A percentile compares a stretch with the other conserved stretches of the same genome.
phyloP scores from a whole-genome alignment of 139 green algal genomes.

The Haematococcus lacustris region DNA sequence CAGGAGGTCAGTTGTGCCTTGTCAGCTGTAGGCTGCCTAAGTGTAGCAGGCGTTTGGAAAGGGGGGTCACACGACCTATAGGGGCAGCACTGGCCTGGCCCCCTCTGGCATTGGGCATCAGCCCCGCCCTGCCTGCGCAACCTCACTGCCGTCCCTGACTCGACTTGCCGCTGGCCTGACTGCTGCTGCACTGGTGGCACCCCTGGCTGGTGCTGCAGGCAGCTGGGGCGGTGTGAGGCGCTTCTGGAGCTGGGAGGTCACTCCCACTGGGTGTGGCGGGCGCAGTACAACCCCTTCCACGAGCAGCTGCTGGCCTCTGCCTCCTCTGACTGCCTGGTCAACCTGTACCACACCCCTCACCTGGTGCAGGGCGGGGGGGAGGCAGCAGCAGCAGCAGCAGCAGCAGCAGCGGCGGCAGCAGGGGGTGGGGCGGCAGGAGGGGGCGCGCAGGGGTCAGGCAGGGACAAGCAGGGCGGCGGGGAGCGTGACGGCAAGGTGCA shows the following conservation, averaged over 20 bases:
- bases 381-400: background rate
- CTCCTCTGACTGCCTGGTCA: slow-evolving; percentile 61
- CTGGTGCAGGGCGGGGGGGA: slow-evolving; percentile 4
- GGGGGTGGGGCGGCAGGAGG: background rate
- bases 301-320: slow-evolving; percentile 61
- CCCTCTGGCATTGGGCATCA: background rate
- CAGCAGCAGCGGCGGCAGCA: background rate
- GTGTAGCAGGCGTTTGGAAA: too few species aligned
- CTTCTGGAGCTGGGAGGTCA: slow-evolving; percentile 64
- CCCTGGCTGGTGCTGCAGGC: slow-evolving; percentile 11
- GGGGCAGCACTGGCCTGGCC: background rate
- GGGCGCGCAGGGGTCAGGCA: background rate
- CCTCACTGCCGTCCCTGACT: too few species aligned
- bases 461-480: slow-evolving; percentile 9
- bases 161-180: background rate
- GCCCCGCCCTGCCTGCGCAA: background rate
- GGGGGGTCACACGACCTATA: too few species aligned
- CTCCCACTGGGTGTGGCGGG: slow-evolving; percentile 77
- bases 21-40: too few species aligned
- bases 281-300: slow-evolving; percentile 58
- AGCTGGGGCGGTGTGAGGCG: slow-evolving; percentile 26
- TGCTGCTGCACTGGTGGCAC: background rate
- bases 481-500: slow-evolving; percentile 44
- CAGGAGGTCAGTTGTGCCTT: too few species aligned
- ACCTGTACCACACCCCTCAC: slow-evolving; percentile 48